Evolutionary conservation across 305 asterid species (phyloP).

Genomic region (Fraxinus floribunda): DNA sequence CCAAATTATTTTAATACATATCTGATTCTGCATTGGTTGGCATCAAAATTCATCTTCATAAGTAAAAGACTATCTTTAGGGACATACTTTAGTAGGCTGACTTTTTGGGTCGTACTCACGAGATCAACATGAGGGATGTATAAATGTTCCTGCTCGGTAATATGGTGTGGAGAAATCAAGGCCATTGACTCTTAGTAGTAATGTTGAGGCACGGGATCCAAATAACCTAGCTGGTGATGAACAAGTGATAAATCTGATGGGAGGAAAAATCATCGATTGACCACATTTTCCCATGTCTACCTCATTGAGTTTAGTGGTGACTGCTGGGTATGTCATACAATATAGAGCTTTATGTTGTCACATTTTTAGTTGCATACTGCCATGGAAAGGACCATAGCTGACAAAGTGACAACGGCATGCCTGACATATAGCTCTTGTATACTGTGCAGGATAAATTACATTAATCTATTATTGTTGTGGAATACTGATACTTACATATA

Average conservation of each 20-base stretch:
- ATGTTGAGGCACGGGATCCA: neutral
- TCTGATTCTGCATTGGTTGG: neutral
- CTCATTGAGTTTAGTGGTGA: neutral
- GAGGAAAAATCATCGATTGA: neutral
- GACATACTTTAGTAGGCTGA: neutral
- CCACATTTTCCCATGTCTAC: neutral
- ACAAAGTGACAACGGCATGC: neutral
- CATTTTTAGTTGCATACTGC: neutral
- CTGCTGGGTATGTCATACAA: neutral
- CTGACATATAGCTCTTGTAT: neutral
- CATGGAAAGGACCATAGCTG: neutral
- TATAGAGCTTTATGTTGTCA: neutral
- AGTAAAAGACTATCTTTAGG: neutral
- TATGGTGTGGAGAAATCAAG: neutral
- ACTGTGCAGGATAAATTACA: neutral
- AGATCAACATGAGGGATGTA: neutral
- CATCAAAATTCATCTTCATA: neutral
- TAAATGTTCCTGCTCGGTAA: neutral
- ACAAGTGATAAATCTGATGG: neutral
- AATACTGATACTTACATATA: neutral
- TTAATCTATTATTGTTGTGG: neutral
- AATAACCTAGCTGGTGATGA: neutral
- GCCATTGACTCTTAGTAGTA: neutral
- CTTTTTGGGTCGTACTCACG: neutral
- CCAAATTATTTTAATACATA: neutral